A percentile compares a stretch with the other conserved stretches of the same genome.
These are phyloP conservation scores for Sabuloglossum arenarium DNA, from an alignment of 495 filamentous ascomycete genomes.

Conservation along the genomic window DNA sequence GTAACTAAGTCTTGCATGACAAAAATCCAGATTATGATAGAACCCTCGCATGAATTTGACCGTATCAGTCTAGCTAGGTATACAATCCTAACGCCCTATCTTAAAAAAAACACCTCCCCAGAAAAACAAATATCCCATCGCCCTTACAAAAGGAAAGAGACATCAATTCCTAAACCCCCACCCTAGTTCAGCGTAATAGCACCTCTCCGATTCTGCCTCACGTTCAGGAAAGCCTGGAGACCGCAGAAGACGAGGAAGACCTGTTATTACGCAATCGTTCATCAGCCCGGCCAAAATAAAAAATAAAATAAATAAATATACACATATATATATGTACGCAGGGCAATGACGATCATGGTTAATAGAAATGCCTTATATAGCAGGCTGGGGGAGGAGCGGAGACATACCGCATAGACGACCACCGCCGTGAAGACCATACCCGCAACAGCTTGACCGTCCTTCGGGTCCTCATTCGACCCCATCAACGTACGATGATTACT, in stretches of 20 bases:
- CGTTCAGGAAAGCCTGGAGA: conserved; percentile 61
- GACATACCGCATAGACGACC: conserved; percentile 60
- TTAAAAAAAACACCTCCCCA: not conserved
- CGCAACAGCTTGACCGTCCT: conserved; percentile 56
- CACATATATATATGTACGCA: no score
- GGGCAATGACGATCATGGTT: no score
- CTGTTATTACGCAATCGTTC: conserved; percentile 21
- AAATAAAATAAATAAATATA: no score
- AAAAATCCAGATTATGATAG: no score
- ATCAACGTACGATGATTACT: conserved; percentile 60
- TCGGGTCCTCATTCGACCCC: conserved; percentile 49
- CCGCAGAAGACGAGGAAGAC: conserved; percentile 80
- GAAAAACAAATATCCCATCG: not conserved
- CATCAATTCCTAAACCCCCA: no score
- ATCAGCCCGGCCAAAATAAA: no score
- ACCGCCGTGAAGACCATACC: conserved; percentile 69
- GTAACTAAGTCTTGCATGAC: no score
- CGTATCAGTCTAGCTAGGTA: no score
- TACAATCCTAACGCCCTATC: no score
- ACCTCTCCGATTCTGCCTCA: conserved; percentile 54
- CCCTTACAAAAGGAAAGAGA: not conserved
- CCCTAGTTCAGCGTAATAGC: conserved; percentile 43
- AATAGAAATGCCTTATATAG: no score
- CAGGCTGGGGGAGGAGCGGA: not conserved
- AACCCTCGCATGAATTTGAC: no score